Conservation (phyloP, 495 filamentous ascomycete genomes). For the Aspergillus kassunensis region DNA sequence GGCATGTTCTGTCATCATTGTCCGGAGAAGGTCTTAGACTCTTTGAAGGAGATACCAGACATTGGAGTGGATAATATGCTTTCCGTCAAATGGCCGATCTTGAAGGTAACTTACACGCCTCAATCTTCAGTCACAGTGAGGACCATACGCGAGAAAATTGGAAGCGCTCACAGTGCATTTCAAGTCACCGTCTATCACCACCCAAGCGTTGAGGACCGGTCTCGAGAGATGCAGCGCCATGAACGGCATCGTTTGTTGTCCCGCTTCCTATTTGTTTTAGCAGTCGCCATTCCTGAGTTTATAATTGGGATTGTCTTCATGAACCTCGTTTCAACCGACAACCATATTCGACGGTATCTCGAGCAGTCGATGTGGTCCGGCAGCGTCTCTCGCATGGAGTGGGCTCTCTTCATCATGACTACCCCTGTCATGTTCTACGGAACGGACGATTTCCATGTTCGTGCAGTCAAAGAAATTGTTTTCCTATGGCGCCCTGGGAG, state of each 20-base stretch:
- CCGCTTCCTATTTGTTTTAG: constrained; percentile 67
- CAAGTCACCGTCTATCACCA: constrained; percentile 68
- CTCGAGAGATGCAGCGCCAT: constrained; percentile 62
- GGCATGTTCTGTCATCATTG: constrained; percentile 91
- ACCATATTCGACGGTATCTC: constrained; percentile 56
- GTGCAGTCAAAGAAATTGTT: constrained; percentile 73
- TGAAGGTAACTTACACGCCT: constrained; percentile 70
- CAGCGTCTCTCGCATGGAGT: constrained; percentile 71
- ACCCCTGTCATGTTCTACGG: constrained; percentile 89
- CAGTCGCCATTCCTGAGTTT: constrained; percentile 80
- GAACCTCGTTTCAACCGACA: constrained; percentile 62
- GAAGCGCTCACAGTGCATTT: constrained; percentile 62
- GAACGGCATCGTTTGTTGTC: constrained; percentile 58
- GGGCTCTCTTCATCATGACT: constrained; percentile 79
- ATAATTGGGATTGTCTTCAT: constrained; percentile 89
- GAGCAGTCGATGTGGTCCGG: constrained; percentile 68
- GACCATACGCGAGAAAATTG: constrained; percentile 63
- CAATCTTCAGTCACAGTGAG: constrained; percentile 66
- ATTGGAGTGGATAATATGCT: constrained; percentile 47
- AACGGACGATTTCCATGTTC: constrained; percentile 79
- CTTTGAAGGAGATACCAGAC: constrained; percentile 49
- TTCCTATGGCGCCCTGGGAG: constrained; percentile 80
- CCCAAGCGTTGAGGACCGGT: constrained; percentile 80
- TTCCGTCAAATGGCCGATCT: constrained; percentile 56
- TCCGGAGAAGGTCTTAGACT: constrained; percentile 54